Percentiles rank a stretch among this genome's conserved stretches.
Evolutionary conservation across 73 alveolate genomes (phyloP).

Genomic region (Paramecium caudatum): DNA sequence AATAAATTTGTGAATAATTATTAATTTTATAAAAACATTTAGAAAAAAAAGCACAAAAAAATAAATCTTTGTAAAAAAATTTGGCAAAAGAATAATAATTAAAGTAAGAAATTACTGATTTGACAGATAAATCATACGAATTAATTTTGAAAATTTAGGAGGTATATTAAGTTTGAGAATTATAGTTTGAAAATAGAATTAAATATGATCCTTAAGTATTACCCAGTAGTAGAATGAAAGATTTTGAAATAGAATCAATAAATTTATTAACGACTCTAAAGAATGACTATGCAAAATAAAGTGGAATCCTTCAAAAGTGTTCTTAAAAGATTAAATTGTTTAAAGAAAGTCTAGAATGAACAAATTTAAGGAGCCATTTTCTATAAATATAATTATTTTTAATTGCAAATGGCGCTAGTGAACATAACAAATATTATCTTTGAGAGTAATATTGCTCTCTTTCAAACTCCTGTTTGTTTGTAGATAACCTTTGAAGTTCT

Average conservation of each 20-base stretch:
- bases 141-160: too few relatives aligned
- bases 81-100: too few relatives aligned
- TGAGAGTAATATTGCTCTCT: slow-evolving; percentile 87
- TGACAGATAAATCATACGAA: too few relatives aligned
- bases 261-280: not conserved
- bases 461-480: slow-evolving; percentile 88
- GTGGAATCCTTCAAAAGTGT: not conserved
- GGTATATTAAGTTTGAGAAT: too few relatives aligned
- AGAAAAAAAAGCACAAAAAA: not conserved
- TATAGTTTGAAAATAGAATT: too few relatives aligned
- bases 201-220: too few relatives aligned
- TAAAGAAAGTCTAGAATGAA: not conserved
- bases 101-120: too few relatives aligned
- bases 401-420: slow-evolving; percentile 88
- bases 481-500: slow-evolving; percentile 94
- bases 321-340: not conserved
- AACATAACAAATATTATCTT: slow-evolving; percentile 92
- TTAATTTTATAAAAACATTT: not conserved
- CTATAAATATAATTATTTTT: not conserved
- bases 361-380: not conserved
- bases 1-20: not conserved
- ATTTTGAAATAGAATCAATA: not conserved
- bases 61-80: slow-evolving; percentile 10
- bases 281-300: not conserved
- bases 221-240: too few relatives aligned